Percentiles rank a stretch among this genome's conserved stretches.
These are phyloP conservation scores for Metschnikowia amazonensis DNA, from an alignment of 805 yeast species.

Conservation along the genomic window DNA sequence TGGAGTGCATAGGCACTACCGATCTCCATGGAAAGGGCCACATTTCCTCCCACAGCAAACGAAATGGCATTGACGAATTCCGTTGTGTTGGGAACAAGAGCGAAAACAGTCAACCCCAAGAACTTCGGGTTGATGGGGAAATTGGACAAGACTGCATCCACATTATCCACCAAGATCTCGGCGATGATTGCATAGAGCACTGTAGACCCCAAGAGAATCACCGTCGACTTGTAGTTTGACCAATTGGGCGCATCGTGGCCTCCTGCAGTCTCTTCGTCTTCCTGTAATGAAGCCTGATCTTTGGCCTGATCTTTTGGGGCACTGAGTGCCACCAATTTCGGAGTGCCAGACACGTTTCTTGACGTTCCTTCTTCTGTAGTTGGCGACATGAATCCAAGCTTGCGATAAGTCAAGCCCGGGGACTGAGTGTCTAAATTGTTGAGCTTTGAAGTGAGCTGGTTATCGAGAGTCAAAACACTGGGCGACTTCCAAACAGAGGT, in stretches of 20 bases:
- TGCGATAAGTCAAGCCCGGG: background rate
- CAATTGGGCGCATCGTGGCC: conserved; percentile 98
- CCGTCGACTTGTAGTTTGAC: conserved; percentile 81
- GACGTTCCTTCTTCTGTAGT: conserved; percentile 1
- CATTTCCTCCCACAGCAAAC: conserved; percentile 93
- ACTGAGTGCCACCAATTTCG: background rate
- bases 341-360: background rate
- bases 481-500: conserved; percentile 30
- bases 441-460: background rate
- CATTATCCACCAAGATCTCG: conserved; percentile 88
- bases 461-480: conserved; percentile 33
- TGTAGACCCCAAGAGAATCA: conserved; percentile 80
- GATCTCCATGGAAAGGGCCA: conserved; percentile 94
- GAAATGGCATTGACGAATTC: conserved; percentile 96
- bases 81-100: conserved; percentile 94
- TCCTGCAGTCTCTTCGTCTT: conserved; percentile 27
- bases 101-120: conserved; percentile 90
- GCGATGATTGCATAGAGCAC: conserved; percentile 88
- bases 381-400: background rate
- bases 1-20: conserved; percentile 97
- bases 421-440: background rate
- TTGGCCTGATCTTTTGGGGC: background rate
- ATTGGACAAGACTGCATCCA: conserved; percentile 75
- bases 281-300: background rate
- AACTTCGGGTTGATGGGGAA: conserved; percentile 88